A percentile compares a stretch with the other conserved stretches of the same genome.
Evolutionary conservation across 371 early-diverging fungal species (phyloP).

Genomic region (Coemansia sp.): DNA sequence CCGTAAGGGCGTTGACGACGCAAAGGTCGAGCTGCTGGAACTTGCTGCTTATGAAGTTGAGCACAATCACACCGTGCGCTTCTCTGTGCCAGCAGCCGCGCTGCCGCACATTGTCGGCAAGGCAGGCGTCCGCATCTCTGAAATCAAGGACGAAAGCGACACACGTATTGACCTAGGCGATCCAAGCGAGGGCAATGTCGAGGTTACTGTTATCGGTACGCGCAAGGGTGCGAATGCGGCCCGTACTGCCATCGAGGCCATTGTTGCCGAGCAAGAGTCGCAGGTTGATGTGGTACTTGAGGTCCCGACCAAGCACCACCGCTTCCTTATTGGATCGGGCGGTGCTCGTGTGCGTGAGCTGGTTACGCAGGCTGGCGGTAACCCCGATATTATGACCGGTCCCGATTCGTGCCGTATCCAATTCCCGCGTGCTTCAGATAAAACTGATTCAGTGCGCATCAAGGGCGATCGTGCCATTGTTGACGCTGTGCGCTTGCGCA

Average conservation of each 20-base stretch:
- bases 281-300: slow-evolving; percentile 56
- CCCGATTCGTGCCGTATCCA: slow-evolving; percentile 56
- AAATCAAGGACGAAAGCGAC: slow-evolving; percentile 63
- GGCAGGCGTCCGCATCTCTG: slow-evolving; percentile 64
- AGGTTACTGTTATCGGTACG: slow-evolving; percentile 64
- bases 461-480: slow-evolving; percentile 61
- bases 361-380: slow-evolving; percentile 66
- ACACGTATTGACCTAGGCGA: slow-evolving; percentile 67
- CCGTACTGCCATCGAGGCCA: slow-evolving; percentile 56
- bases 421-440: slow-evolving; percentile 54
- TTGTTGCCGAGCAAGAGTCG: slow-evolving; percentile 58
- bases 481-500: slow-evolving; percentile 55
- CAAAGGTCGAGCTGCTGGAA: slow-evolving; percentile 75
- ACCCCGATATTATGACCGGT: slow-evolving; percentile 52
- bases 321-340: slow-evolving; percentile 73
- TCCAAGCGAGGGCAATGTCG: slow-evolving; percentile 53
- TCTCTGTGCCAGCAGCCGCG: slow-evolving; percentile 59
- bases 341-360: slow-evolving; percentile 71
- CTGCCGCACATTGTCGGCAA: slow-evolving; percentile 77
- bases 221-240: slow-evolving; percentile 58
- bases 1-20: slow-evolving; percentile 70
- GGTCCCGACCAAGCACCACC: slow-evolving; percentile 69
- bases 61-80: slow-evolving; percentile 58
- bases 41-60: slow-evolving; percentile 76
- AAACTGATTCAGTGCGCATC: slow-evolving; percentile 50